A percentile compares a stretch with the other conserved stretches of the same genome.
Evolutionary conservation across 1,284 basidiomycete genomes (phyloP).

Genomic region (Mycena citricolor): DNA sequence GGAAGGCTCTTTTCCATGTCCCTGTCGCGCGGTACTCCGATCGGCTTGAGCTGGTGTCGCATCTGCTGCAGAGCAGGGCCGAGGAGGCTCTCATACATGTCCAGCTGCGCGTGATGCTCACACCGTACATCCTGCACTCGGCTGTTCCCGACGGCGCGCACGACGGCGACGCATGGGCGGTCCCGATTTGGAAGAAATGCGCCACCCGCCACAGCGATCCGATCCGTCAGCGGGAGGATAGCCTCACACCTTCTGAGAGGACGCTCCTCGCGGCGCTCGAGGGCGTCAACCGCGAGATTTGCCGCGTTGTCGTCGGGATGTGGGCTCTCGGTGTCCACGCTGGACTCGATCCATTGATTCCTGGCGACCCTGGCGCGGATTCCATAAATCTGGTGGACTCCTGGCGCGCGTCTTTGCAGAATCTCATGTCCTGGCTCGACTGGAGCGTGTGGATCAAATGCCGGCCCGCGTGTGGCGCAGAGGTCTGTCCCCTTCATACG

Average conservation of each 20-base stretch:
- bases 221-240: conserved; percentile 8
- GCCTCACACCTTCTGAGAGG: conserved; percentile 24
- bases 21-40: conserved; percentile 42
- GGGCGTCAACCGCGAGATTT: conserved; percentile 29
- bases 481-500: conserved; percentile 28
- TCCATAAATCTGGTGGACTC: conserved; percentile 14
- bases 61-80: conserved; percentile 29
- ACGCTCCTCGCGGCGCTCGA: conserved; percentile 23
- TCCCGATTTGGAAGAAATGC: conserved; percentile 27
- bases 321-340: conserved; percentile 24
- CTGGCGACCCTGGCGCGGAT: neutral
- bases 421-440: conserved; percentile 43
- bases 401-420: conserved; percentile 32
- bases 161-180: conserved; percentile 24
- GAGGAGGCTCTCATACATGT: conserved; percentile 26
- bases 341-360: conserved; percentile 9
- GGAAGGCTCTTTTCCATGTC: conserved; percentile 40
- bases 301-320: conserved; percentile 27
- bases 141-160: conserved; percentile 6
- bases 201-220: conserved; percentile 29
- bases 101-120: conserved; percentile 35
- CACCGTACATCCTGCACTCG: conserved; percentile 34
- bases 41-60: conserved; percentile 38
- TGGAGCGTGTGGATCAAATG: conserved; percentile 47
- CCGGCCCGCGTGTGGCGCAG: conserved; percentile 37